Percentiles rank a stretch among this genome's conserved stretches.
Conservation (phyloP, 2,329 filamentous ascomycete genomes). For the Stagonosporopsis vannaccii region DNA sequence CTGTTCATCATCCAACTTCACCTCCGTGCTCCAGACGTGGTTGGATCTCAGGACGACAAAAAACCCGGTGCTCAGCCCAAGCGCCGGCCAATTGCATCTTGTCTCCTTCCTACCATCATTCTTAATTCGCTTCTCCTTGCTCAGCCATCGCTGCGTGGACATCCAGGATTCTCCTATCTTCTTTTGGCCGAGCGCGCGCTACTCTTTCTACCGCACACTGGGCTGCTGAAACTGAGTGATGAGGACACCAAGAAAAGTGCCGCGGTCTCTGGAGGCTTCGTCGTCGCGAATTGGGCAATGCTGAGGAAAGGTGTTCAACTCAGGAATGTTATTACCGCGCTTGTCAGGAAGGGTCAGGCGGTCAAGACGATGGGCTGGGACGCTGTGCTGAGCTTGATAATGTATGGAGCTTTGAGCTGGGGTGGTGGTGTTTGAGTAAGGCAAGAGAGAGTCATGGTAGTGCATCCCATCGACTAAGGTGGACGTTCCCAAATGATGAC, state of each 20-base stretch:
- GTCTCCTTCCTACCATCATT: constrained; percentile 36
- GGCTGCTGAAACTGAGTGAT: constrained; percentile 22
- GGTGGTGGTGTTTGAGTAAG: constrained; percentile 32
- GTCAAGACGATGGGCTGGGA: constrained; percentile 41
- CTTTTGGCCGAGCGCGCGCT: constrained; percentile 30
- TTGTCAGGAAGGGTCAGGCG: constrained; percentile 25
- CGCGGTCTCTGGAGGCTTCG: constrained; percentile 34
- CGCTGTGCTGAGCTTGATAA: constrained; percentile 27
- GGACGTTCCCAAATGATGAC: not conserved
- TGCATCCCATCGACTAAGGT: not conserved
- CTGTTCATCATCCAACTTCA: constrained; percentile 41
- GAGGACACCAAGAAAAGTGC: constrained; percentile 30
- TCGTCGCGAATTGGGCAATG: constrained; percentile 32
- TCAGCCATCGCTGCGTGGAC: constrained; percentile 24
- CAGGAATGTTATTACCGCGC: constrained; percentile 12
- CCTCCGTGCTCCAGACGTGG: constrained; percentile 27
- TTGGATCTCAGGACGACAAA: not conserved
- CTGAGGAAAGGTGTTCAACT: constrained; percentile 23
- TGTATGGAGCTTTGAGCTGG: constrained; percentile 31
- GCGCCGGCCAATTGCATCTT: constrained; percentile 21
- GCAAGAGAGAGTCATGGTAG: not conserved
- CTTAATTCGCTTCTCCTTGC: constrained; percentile 36
- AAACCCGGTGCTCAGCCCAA: not conserved
- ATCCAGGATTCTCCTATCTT: constrained; percentile 29
- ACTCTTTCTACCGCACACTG: constrained; percentile 33